Evolutionary conservation across 1,284 basidiomycete genomes (phyloP).

Genomic region (Fomitopsis schrenkii): DNA sequence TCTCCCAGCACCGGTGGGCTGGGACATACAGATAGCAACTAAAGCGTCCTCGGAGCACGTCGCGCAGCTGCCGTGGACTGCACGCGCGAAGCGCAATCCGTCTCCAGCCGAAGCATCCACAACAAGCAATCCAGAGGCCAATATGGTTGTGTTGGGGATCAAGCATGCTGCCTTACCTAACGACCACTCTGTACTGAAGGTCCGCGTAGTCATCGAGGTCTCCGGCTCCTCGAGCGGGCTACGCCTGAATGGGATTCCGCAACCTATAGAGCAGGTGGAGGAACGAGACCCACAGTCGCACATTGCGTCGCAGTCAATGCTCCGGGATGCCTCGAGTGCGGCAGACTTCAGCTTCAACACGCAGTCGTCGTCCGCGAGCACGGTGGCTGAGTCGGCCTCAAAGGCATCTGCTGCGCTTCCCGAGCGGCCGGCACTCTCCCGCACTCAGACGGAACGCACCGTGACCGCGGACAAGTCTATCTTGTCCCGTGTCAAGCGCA

Average conservation of each 20-base stretch:
- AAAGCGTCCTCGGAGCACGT: slow-evolving; percentile 70
- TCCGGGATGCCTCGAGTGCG: slow-evolving; percentile 68
- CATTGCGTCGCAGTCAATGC: slow-evolving; percentile 49
- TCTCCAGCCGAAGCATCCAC: slow-evolving; percentile 32
- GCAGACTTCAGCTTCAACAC: slow-evolving; percentile 65
- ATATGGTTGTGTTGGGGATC: slow-evolving; percentile 65
- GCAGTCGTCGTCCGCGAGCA: slow-evolving; percentile 41
- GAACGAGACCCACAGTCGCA: slow-evolving; percentile 60
- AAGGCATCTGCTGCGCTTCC: slow-evolving; percentile 24
- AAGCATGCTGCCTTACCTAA: slow-evolving; percentile 71
- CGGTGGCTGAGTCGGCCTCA: slow-evolving; percentile 21
- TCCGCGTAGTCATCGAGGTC: slow-evolving; percentile 74
- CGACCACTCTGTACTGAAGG: slow-evolving; percentile 75
- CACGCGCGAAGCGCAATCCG: slow-evolving; percentile 54
- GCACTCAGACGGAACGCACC: slow-evolving; percentile 47
- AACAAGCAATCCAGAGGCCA: slow-evolving; percentile 34
- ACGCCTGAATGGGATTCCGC: slow-evolving; percentile 80
- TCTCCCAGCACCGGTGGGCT: slow-evolving; percentile 77
- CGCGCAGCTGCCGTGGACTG: slow-evolving; percentile 74
- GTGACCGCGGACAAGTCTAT: slow-evolving; percentile 74
- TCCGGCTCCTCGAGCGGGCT: slow-evolving; percentile 74
- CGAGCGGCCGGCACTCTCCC: slow-evolving; percentile 31
- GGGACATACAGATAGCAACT: slow-evolving; percentile 82
- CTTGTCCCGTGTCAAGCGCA: slow-evolving; percentile 80
- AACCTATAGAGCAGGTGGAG: slow-evolving; percentile 61